phyloP scores from a whole-genome alignment of 1,284 basidiomycete genomes.

The Tilletia caries region DNA sequence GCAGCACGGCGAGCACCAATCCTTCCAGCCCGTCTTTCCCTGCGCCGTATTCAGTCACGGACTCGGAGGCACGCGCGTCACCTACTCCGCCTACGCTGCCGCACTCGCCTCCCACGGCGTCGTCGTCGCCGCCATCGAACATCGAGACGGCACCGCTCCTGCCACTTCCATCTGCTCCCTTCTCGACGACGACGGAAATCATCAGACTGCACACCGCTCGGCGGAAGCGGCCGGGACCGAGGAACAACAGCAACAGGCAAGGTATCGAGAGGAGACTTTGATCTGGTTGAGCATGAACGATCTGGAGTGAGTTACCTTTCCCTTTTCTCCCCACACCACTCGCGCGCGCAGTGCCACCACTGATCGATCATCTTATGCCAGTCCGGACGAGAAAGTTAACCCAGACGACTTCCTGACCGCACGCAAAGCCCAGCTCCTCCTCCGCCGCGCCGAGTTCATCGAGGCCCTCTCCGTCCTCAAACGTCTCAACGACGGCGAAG shows the following conservation, averaged over 20 bases:
- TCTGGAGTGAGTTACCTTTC: conserved; percentile 19
- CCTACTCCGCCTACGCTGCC: conserved; percentile 37
- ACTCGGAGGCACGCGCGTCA: conserved; percentile 35
- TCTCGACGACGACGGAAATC: not conserved
- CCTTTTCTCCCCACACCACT: no score
- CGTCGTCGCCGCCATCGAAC: conserved; percentile 44
- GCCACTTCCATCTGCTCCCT: conserved; percentile 27
- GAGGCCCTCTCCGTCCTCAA: conserved; percentile 29
- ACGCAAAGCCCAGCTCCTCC: conserved; percentile 32
- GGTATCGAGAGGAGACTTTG: conserved; percentile 9
- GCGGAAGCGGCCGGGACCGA: not conserved
- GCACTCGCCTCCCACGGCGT: conserved; percentile 37
- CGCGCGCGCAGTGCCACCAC: not conserved
- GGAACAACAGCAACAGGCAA: not conserved
- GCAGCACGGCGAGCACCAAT: not conserved
- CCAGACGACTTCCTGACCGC: conserved; percentile 18
- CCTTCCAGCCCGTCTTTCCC: conserved; percentile 21
- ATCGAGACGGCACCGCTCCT: conserved; percentile 38
- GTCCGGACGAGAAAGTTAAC: conserved; percentile 24
- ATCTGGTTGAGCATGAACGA: conserved; percentile 35
- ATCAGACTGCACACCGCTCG: not conserved
- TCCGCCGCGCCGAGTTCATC: conserved; percentile 34
- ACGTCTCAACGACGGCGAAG: conserved; percentile 29
- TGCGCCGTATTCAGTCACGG: conserved; percentile 45
- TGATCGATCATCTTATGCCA: not conserved